phyloP scores from a whole-genome alignment of 768 basidiomycete species.

The Phaeotremella skinneri region DNA sequence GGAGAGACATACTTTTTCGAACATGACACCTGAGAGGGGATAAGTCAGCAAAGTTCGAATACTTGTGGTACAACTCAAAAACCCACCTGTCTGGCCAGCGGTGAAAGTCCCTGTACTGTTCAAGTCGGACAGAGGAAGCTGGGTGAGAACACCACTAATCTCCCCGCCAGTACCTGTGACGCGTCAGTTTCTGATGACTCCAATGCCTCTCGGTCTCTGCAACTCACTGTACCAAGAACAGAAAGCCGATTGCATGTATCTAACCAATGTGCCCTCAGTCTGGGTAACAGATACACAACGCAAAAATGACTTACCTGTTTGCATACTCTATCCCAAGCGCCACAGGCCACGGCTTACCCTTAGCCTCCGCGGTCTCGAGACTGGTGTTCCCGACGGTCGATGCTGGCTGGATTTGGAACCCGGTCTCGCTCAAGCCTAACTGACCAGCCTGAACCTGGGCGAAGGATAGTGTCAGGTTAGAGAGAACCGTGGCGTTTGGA shows the following conservation, averaged over 20 bases:
- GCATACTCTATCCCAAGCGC: conserved; percentile 69
- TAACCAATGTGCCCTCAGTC: conserved; percentile 4
- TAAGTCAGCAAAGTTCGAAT: conserved; percentile 1
- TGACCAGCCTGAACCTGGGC: conserved; percentile 74
- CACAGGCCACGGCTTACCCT: conserved; percentile 54
- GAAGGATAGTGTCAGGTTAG: conserved; percentile 59
- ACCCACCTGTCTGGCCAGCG: conserved; percentile 24
- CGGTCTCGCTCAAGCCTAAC: conserved; percentile 67
- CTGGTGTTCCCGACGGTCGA: conserved; percentile 54
- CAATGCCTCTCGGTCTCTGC: no score
- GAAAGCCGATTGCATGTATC: conserved; percentile 71
- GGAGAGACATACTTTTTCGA: conserved; percentile 60
- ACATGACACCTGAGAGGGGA: conserved; percentile 44
- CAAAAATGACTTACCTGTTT: conserved; percentile 57
- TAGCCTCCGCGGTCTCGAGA: conserved; percentile 60
- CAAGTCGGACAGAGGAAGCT: conserved; percentile 57
- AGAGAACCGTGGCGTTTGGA: conserved; percentile 59
- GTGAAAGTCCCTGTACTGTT: conserved; percentile 43
- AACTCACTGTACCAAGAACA: conserved; percentile 73
- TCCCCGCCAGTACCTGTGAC: conserved; percentile 69
- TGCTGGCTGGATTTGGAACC: conserved; percentile 66
- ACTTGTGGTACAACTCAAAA: no score
- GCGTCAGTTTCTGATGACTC: conserved; percentile 35
- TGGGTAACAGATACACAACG: background rate
- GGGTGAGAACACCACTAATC: conserved; percentile 66